Evolutionary conservation across 768 basidiomycete genomes (phyloP), one percentile per base, ranked within the genome.

Genomic region (Trametes villosa): DNA sequence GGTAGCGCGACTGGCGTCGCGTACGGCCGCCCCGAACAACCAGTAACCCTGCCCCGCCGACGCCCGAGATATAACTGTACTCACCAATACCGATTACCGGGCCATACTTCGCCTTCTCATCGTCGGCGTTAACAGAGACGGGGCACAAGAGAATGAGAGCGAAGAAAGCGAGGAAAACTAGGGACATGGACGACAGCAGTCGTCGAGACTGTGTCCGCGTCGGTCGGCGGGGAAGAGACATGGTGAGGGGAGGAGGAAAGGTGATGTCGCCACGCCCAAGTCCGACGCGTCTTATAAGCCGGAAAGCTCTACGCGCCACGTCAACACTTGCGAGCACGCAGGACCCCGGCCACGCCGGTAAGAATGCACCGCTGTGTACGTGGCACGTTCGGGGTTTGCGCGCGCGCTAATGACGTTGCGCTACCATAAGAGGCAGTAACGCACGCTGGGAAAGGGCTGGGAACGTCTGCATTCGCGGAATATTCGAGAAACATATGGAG

Each of bases 31-130:
- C 7, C 13, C 27, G 33, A 15, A 30, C 3, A n/a, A 18, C 31
- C 29, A 48, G 20, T n/a, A n/a, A 5, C 15, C 47, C 8, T 34
- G 9, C 8, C 18, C 22, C 33, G 1, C 2, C 9, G 22, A 22
- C 30, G 22, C 29, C 27, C 22, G 17, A 18, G 18, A 17, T 20
- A 18, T 2, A 77, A 26, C 6, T 1, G 30, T 1, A 71, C 87
- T 48, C 65, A 92, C 89, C 91, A 72, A 94, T 92, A 84, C 92
- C 95, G 73, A 96, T 96, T 38, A 96, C 94, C 36, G 91, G 90
- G 57, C 95, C 94, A 74, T 91, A 95, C 70, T 95, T 91, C 30
- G 87, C 77, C 66, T 83, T 83, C 65, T 78, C 78, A 36, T 74
- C 75, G 66, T 89, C 86, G 45, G 92, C 93, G 51, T 75, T 77